Evolutionary conservation across 1,284 basidiomycete species (phyloP).

Genomic region (Coniophora puteana): DNA sequence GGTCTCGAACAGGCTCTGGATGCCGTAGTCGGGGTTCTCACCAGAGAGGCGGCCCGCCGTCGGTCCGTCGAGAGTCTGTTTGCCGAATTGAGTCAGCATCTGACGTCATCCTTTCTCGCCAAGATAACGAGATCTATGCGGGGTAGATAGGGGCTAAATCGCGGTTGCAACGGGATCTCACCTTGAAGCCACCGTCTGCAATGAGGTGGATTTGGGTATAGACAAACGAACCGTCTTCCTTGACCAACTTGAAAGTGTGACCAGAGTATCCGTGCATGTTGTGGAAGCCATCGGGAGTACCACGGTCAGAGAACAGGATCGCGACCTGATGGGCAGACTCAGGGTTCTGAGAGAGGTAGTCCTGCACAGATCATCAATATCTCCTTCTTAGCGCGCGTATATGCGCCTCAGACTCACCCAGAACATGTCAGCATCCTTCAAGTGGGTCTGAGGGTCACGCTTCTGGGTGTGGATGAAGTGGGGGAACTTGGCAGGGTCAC

Average conservation of each 20-base stretch:
- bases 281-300: constrained; percentile 83
- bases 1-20: constrained; percentile 70
- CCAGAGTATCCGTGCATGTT: constrained; percentile 89
- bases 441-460: constrained; percentile 85
- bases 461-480: constrained; percentile 97
- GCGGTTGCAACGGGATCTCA: constrained; percentile 28
- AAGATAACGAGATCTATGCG: too few species aligned
- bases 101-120: neutral
- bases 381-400: too few species aligned
- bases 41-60: constrained; percentile 56
- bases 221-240: constrained; percentile 76
- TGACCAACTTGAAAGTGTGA: constrained; percentile 90
- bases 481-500: constrained; percentile 82
- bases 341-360: constrained; percentile 89
- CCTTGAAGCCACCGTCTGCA: constrained; percentile 77
- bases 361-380: constrained; percentile 41
- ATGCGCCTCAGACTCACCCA: constrained; percentile 51
- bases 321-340: constrained; percentile 90
- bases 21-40: constrained; percentile 81
- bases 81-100: neutral
- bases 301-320: constrained; percentile 89
- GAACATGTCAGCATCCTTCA: constrained; percentile 80
- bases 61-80: constrained; percentile 62
- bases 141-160: constrained; percentile 7
- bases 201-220: constrained; percentile 84